Evolutionary conservation across 2,329 filamentous ascomycete genomes (phyloP).

Genomic region (Pestalotiopsis sp.): DNA sequence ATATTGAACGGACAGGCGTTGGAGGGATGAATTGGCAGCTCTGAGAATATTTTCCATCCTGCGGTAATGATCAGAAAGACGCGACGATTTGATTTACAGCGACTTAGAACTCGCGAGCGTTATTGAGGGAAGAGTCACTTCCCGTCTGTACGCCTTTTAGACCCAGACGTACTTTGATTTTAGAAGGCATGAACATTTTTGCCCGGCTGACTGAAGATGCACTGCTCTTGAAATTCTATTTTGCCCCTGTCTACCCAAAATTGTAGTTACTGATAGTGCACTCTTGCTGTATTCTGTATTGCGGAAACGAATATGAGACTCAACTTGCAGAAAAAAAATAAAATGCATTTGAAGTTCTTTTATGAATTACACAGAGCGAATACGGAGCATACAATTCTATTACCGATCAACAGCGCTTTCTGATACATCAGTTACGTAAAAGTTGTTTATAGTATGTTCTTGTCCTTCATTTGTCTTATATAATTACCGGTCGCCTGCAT

Average conservation of each 20-base stretch:
- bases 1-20: not conserved
- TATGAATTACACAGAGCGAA: not conserved
- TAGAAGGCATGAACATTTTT: not conserved
- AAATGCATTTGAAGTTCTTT: too few relatives aligned
- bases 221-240: not conserved
- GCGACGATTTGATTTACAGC: conserved; percentile 5
- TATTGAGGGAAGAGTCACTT: not conserved
- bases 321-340: too few relatives aligned
- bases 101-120: not conserved
- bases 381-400: not conserved
- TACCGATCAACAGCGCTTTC: not conserved
- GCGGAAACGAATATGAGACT: too few relatives aligned
- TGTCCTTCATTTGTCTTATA: not conserved
- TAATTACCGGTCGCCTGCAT: not conserved
- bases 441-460: not conserved
- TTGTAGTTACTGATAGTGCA: too few relatives aligned
- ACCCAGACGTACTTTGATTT: not conserved
- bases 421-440: not conserved
- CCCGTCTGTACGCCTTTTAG: not conserved
- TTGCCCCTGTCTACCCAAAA: too few relatives aligned
- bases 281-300: too few relatives aligned
- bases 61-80: not conserved
- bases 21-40: not conserved
- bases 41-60: not conserved
- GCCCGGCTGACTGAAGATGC: too few relatives aligned